phyloP scores from a whole-genome alignment of 2,329 filamentous ascomycete genomes.

The Pseudogymnoascus pannorum region DNA sequence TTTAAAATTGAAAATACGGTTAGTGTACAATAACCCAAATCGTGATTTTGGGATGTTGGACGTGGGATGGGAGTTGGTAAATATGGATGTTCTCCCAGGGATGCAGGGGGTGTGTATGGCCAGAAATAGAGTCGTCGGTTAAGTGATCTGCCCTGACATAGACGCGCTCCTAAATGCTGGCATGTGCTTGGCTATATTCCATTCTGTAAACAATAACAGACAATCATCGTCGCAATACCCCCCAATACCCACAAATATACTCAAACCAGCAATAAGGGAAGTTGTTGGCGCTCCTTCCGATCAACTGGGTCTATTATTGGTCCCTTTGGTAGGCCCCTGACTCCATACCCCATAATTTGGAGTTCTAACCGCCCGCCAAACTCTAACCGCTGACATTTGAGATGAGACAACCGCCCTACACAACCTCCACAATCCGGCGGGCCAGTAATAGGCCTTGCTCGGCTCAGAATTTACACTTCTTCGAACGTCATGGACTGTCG shows the following conservation, averaged over 20 bases:
- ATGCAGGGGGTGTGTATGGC: constrained; percentile 2
- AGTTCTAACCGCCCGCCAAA: constrained; percentile 9
- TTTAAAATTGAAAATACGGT: background rate
- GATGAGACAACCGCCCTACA: constrained; percentile 9
- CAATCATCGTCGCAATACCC: constrained; percentile 1
- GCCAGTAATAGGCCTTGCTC: background rate
- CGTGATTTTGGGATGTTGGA: background rate
- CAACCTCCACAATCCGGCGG: background rate
- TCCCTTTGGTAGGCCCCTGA: background rate
- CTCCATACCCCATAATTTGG: background rate
- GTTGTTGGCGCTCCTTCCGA: constrained; percentile 1
- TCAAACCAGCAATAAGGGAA: background rate
- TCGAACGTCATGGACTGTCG: constrained; percentile 3
- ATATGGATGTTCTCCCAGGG: background rate
- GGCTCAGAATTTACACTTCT: background rate
- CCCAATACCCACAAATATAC: background rate
- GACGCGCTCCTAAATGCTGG: constrained; percentile 6
- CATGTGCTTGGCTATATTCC: constrained; percentile 5
- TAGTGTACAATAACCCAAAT: constrained; percentile 4
- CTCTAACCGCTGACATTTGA: constrained; percentile 8
- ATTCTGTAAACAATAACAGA: constrained; percentile 8
- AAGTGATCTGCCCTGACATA: constrained; percentile 3
- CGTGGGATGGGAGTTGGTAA: background rate
- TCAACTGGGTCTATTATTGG: background rate
- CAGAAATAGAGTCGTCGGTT: constrained; percentile 2